A percentile compares a stretch with the other conserved stretches of the same genome.
Conservation (phyloP, 345 rosid species). For the Syzygium aqueum region DNA sequence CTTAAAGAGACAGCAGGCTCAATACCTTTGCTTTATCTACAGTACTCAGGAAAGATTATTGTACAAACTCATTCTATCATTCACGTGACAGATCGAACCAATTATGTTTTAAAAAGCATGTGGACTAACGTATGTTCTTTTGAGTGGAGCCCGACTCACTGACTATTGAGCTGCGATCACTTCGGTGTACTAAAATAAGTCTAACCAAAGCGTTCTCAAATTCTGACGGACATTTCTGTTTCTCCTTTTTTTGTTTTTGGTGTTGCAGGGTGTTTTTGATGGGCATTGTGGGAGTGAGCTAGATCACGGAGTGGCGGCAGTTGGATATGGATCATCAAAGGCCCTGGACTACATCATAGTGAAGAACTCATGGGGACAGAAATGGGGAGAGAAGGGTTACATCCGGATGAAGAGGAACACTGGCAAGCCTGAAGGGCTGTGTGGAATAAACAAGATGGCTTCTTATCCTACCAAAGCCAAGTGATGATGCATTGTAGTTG, state of each 20-base stretch:
- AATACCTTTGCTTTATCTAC: not conserved
- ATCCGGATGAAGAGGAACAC: constrained; percentile 73
- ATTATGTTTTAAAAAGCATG: not conserved
- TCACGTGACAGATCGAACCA: not conserved
- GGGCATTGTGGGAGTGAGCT: constrained; percentile 59
- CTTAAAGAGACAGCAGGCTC: not conserved
- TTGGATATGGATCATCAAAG: constrained; percentile 68
- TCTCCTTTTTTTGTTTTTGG: not conserved
- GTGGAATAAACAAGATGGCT: constrained; percentile 85
- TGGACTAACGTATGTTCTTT: not conserved
- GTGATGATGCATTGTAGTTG: not conserved
- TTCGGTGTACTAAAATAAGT: not conserved
- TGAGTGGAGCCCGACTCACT: not conserved
- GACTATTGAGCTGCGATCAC: not conserved
- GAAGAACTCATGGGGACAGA: constrained; percentile 81
- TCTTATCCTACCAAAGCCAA: constrained; percentile 66
- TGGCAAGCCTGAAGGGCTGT: constrained; percentile 62
- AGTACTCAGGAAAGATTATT: not conserved
- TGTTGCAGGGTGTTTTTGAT: constrained; percentile 57
- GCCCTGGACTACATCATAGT: constrained; percentile 63
- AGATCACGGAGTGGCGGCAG: constrained; percentile 76
- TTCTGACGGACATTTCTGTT: not conserved
- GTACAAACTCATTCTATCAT: not conserved
- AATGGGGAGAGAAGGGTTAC: constrained; percentile 81
- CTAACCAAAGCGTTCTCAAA: not conserved